Evolutionary conservation across 1,284 basidiomycete genomes (phyloP).

Genomic region (Tremellales sp.): DNA sequence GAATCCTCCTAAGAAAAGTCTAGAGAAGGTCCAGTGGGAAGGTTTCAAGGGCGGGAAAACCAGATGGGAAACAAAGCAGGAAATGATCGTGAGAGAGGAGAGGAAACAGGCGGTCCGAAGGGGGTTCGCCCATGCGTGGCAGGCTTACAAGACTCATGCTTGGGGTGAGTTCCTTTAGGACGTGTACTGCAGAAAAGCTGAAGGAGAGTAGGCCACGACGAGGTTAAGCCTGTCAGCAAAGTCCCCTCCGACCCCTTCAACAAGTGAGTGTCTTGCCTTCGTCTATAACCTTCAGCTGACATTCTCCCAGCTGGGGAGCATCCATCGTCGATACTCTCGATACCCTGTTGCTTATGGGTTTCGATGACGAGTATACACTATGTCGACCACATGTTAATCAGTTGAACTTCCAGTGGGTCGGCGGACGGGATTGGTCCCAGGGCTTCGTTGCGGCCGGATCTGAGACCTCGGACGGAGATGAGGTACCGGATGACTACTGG

Average conservation of each 20-base stretch:
- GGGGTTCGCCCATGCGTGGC: conserved; percentile 48
- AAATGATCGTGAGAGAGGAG: conserved; percentile 26
- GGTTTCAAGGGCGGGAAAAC: conserved; percentile 22
- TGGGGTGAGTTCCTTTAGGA: conserved; percentile 39
- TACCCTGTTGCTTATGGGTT: conserved; percentile 80
- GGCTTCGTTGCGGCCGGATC: conserved; percentile 71
- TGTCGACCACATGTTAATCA: conserved; percentile 67
- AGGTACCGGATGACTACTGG: conserved; percentile 19
- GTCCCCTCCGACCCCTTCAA: conserved; percentile 42
- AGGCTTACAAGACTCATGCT: conserved; percentile 47
- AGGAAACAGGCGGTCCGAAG: conserved; percentile 45
- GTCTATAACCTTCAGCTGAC: not conserved
- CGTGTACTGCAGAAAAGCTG: conserved; percentile 1
- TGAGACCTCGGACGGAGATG: conserved; percentile 6
- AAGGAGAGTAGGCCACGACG: conserved; percentile 40
- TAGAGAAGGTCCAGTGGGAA: conserved; percentile 28
- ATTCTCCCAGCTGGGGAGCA: conserved; percentile 68
- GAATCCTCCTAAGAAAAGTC: conserved; percentile 17
- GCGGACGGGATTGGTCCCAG: conserved; percentile 46
- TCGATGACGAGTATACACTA: conserved; percentile 70
- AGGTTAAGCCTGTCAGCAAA: conserved; percentile 40
- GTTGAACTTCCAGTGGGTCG: conserved; percentile 58
- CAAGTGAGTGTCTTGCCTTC: conserved; percentile 23
- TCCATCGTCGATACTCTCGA: conserved; percentile 78
- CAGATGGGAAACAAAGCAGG: conserved; percentile 26